Percentiles rank a stretch among this genome's conserved stretches.
These are phyloP conservation scores for Tephrocybe sp. DNA, from an alignment of 768 basidiomycete species.

Conservation along the genomic window DNA sequence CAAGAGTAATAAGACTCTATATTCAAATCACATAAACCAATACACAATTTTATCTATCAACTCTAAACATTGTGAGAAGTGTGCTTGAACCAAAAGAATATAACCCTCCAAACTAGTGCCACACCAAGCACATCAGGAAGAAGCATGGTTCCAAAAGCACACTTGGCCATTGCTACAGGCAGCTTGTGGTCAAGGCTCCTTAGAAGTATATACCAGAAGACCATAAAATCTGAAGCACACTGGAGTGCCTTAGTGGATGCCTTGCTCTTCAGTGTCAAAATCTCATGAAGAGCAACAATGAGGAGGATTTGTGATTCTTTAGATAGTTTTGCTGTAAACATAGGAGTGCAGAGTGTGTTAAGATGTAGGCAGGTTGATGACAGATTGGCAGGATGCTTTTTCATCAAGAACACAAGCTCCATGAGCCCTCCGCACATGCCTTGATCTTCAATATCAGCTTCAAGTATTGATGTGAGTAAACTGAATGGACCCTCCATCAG, in stretches of 20 bases:
- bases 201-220: background rate
- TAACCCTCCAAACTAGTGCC: too few relatives aligned
- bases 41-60: too few relatives aligned
- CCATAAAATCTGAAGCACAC: background rate
- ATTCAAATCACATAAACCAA: too few relatives aligned
- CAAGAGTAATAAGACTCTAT: too few relatives aligned
- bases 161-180: background rate
- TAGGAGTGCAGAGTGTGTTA: too few relatives aligned
- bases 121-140: too few relatives aligned
- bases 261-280: background rate
- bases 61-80: too few relatives aligned
- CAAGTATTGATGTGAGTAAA: background rate
- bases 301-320: slow-evolving; percentile 1
- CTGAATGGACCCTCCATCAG: slow-evolving; percentile 7
- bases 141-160: background rate
- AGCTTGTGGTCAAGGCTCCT: background rate
- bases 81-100: too few relatives aligned
- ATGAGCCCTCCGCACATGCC: background rate
- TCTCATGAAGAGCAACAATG: background rate
- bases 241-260: background rate
- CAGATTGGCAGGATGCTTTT: background rate
- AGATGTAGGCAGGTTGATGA: background rate
- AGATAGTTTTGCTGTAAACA: too few relatives aligned
- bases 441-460: background rate
- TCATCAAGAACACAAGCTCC: background rate